Base-by-base conservation (phyloP, 2,329 filamentous ascomycete genomes). In the Colletotrichum siamense region DNA sequence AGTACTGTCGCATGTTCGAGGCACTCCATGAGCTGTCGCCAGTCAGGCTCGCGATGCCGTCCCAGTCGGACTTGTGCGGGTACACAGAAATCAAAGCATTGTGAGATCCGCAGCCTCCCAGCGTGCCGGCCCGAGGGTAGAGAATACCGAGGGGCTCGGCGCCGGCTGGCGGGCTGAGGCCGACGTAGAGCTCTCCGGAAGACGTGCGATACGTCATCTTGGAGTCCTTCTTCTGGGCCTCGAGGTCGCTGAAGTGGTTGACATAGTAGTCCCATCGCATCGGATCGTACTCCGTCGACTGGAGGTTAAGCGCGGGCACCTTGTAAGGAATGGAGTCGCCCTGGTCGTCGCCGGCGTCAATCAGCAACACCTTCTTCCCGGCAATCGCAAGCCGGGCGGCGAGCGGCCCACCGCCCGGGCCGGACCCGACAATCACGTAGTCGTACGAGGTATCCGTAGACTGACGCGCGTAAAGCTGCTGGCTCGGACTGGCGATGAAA, bases 11-110 rank as follows among this genome's bases (percentile, higher is more conserved):
- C 91, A 94, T 93, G 76, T 91, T 91, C 7, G 85, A 83, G 0
- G 91, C 85, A 6, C 44, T 55, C 92, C 92, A 94, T 0, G 90
- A 90, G 3, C 82, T 79, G 79, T 94, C 92, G 6, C 92, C 91
- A 3, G 92, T 94, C 32, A 93, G 79, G 15, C 83, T 82, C 5
- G 88, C 88, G 71, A 94, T 89, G 79, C 89, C 83, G 62, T 92
- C 86, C 83, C 90, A 94, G 82, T 94, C 92, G 32, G 87, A 89
- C 63, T 89, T 86, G 73, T 91, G 88, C 0, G 92, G 92, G 75
- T 91, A 89, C 30, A 93, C 85, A 18, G 89, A 87, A 65, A 94
- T 89, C 61, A 92, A 82, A 8, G 91, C 91, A 61, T 93, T 92
- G 83, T 94, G 92, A 7, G 89, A 88, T 1, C 90, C 89, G 82